A percentile compares a stretch with the other conserved stretches of the same genome.
Evolutionary conservation across 208 protist genomes (phyloP).

Genomic region (Crithidia thermophila): DNA sequence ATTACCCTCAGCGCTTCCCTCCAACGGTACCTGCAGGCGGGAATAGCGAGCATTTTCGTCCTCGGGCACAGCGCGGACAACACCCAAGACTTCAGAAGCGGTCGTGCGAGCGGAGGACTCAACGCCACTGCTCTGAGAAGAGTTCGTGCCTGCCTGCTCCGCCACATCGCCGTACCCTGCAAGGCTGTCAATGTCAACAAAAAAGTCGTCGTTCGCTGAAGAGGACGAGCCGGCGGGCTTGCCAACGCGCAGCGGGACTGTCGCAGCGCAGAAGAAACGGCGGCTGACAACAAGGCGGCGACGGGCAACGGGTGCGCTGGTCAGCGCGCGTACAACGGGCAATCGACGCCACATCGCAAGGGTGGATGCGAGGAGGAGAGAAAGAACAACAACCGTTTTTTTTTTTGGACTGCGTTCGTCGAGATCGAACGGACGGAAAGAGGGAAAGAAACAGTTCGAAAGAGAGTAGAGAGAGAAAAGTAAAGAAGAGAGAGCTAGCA

Average conservation of each 20-base stretch:
- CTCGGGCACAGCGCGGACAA: conserved; percentile 31
- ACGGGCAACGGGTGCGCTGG: no score
- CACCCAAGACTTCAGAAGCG: conserved; percentile 39
- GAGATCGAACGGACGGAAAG: not conserved
- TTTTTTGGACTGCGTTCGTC: not conserved
- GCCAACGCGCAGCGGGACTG: not conserved
- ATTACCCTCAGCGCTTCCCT: not conserved
- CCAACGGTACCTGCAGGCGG: conserved; percentile 56
- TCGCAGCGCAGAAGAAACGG: not conserved
- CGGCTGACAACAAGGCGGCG: not conserved
- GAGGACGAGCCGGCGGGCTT: not conserved
- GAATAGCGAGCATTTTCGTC: conserved; percentile 51
- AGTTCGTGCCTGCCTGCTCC: not conserved
- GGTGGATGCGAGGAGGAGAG: no score
- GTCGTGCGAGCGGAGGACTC: no score
- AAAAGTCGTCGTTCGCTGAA: conserved; percentile 33
- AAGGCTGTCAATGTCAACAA: conserved; percentile 57
- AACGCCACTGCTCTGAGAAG: no score
- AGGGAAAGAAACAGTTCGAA: no score
- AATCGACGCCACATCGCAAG: no score
- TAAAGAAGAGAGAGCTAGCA: not conserved
- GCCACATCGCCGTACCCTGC: conserved; percentile 4
- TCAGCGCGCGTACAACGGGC: no score
- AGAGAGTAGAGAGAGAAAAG: not conserved
- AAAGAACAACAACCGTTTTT: not conserved